These are phyloP conservation scores for Colletotrichum tanaceti DNA, from an alignment of 2,329 filamentous ascomycete genomes.

Conservation along the genomic window DNA sequence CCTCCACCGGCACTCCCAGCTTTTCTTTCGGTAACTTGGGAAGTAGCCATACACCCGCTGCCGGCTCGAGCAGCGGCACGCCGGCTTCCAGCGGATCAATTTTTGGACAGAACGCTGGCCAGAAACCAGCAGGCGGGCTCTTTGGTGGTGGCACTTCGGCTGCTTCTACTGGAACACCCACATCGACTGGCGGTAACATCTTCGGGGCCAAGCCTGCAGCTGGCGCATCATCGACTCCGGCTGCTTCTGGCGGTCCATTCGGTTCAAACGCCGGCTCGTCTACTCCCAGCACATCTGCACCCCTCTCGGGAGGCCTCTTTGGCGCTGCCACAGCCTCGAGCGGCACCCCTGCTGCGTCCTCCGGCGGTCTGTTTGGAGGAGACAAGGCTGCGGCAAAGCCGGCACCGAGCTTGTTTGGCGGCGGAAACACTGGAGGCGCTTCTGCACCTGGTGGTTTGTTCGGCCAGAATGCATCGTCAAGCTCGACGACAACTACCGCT, in stretches of 20 bases:
- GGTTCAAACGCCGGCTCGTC: conserved; percentile 21
- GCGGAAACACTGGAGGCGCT: conserved; percentile 44
- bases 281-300: conserved; percentile 40
- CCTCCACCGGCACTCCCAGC: conserved; percentile 46
- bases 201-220: conserved; percentile 47
- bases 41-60: conserved; percentile 36
- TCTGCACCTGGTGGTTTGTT: conserved; percentile 47
- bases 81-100: conserved; percentile 47
- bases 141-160: conserved; percentile 43
- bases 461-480: conserved; percentile 43
- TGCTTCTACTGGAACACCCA: conserved; percentile 43
- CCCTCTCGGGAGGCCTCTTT: conserved; percentile 41
- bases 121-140: conserved; percentile 44
- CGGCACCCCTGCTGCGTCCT: conserved; percentile 23
- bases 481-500: conserved; percentile 42
- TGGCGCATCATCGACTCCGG: conserved; percentile 29
- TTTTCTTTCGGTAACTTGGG: conserved; percentile 57
- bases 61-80: conserved; percentile 45
- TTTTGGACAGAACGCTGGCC: conserved; percentile 48
- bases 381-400: conserved; percentile 44
- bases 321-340: conserved; percentile 26
- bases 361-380: conserved; percentile 41
- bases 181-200: conserved; percentile 43
- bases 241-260: conserved; percentile 35
- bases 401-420: conserved; percentile 41